These are phyloP conservation scores for Iris pallida DNA, from an alignment of 116 monocot species.

Conservation along the genomic window DNA sequence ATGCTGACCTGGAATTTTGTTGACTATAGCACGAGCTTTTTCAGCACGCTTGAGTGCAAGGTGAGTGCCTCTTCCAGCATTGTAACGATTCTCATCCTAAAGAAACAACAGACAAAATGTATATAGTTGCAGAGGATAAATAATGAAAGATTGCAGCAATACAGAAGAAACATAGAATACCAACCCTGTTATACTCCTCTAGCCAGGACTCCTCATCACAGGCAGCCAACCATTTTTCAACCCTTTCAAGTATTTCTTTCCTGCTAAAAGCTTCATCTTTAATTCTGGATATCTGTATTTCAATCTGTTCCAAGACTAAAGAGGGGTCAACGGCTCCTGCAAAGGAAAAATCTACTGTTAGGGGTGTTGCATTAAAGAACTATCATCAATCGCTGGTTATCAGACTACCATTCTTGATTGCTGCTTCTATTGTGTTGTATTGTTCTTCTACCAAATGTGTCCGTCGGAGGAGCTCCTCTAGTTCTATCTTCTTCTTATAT, in stretches of 20 bases:
- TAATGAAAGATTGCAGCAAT: background rate
- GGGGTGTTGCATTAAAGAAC: background rate
- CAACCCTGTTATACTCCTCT: slow-evolving; percentile 92
- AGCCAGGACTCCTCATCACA: slow-evolving; percentile 94
- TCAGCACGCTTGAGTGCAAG: slow-evolving; percentile 84
- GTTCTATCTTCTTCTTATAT: slow-evolving; percentile 74
- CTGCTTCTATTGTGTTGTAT: slow-evolving; percentile 47
- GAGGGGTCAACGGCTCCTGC: slow-evolving; percentile 68
- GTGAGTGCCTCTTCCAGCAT: slow-evolving; percentile 75
- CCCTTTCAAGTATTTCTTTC: slow-evolving; percentile 91
- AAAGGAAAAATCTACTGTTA: background rate
- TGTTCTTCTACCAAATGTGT: slow-evolving; percentile 52
- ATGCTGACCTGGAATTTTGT: slow-evolving; percentile 82
- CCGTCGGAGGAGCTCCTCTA: slow-evolving; percentile 67
- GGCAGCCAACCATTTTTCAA: slow-evolving; percentile 84
- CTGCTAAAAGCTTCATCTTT: slow-evolving; percentile 92
- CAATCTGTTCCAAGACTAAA: slow-evolving; percentile 74
- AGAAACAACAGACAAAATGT: background rate
- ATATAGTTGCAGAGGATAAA: background rate
- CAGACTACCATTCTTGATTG: slow-evolving; percentile 58
- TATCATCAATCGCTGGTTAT: background rate
- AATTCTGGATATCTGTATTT: slow-evolving; percentile 62
- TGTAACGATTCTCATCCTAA: slow-evolving; percentile 90
- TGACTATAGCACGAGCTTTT: slow-evolving; percentile 67
- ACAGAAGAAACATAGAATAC: slow-evolving; percentile 1